Base-by-base conservation (phyloP, 768 basidiomycete species). In the Inosperma sp. region DNA sequence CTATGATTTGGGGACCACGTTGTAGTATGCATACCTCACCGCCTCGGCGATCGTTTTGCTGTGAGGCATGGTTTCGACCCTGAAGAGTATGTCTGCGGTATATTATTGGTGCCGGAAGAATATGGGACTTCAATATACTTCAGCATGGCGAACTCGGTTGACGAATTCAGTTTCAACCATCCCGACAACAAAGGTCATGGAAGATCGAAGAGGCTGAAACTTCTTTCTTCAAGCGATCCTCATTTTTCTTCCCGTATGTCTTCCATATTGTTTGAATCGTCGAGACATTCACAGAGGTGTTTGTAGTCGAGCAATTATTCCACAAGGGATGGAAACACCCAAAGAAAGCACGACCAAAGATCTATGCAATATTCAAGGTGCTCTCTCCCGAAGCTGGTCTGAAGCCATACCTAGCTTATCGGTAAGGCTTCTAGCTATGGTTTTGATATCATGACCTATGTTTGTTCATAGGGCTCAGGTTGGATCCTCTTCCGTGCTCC, bases 291-390 rank as follows among this genome's bases (percentile, higher is more conserved):
- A 40, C 13, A 34, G 29, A 7, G 5, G 27, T 34, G 19, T 48
- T n/a, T n/a, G n/a, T 45, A 83, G 81, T 82, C 13, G 73, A 76
- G 55, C 71, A 67, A 22, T 65, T 73, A 31, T 82, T 83, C 53
- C 55, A 64, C 44, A 74, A 74, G 55, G 78, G 76, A 27, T 83
- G 82, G 82, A 72, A 67, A 41, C 82, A 83, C 60, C 69, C 74
- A 1, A 70, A 78, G 53, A 83, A 82, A 59, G 55, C 65, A 8
- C 72, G 63, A 51, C 82, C 80, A 2, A 64, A 68, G 17, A 61
- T 83, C 31, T 74, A 73, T 37, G 69, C 70, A 5, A 65, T 83
- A 8, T 82, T 76, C 62, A 79, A 75, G 57, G 66, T 83, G 25
- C 62, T 81, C 31, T 74, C 71, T 49, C 66, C 77, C 14, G 70